Evolutionary conservation across 768 basidiomycete genomes (phyloP), one percentile per base, ranked within the genome.

Genomic region (Auriculariales sp.): DNA sequence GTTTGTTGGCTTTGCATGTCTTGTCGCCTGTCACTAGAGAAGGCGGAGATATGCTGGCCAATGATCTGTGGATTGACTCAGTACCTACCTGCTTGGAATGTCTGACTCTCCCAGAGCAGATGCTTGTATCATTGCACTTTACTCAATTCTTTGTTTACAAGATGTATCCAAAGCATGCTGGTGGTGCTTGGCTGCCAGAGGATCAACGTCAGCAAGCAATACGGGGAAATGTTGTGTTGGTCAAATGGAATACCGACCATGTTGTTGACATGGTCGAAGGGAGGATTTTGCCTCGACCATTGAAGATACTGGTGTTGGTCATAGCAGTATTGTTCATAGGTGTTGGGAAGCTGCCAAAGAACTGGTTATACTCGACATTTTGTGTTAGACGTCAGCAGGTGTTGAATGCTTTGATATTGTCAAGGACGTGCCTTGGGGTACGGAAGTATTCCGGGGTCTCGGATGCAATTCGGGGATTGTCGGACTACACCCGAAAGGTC

Each of bases 251-350:
- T 39, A 52, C 32, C 3, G 22, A 55, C 0, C 62, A 56, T 0
- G 62, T 71, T 4, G 28, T 53, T 0, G 17, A 52, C 0, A 70
- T 72, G 65, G 4, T 69, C 0, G 32, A 55, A 2, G 70, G 69
- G 0, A 46, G 61, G 1, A 11, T 66, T 3, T 60, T 73, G 58
- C 70, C 71, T 2, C 47, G 55, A 0, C 58, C 58, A 0, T 49
- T 57, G 2, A 22, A n/a, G 0, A 46, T 69, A 0, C 56, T 72
- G 1, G 55, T 66, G 0, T 61, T 64, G 0, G 47, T 68, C 0
- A 58, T 73, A 1, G 50, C 62, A 0, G 55, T 72, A 0, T 67
- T 66, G 0, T 72, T 66, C 51, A 53, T 70, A 10, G 69, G 69
- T 0, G 17, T 49, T 1, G 56, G 61, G 3, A 30, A 56, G 3